phyloP scores from a whole-genome alignment of 116 monocot species.

The Dioscorea cayenensis region DNA sequence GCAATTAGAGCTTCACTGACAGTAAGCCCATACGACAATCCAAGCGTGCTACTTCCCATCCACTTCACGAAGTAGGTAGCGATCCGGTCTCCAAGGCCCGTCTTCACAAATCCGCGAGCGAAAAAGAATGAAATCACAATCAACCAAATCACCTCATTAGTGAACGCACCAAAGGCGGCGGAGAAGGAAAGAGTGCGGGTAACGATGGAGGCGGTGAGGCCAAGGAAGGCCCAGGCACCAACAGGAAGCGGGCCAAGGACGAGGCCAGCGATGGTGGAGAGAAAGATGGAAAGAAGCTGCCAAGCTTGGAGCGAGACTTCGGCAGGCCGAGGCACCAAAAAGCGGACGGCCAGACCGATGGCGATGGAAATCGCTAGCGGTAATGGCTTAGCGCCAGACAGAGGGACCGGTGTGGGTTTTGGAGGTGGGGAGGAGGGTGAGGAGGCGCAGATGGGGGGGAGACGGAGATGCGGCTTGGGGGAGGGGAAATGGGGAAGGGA shows the following conservation, averaged over 20 bases:
- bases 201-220: slow-evolving; percentile 58
- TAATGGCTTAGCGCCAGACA: slow-evolving; percentile 57
- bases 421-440: slow-evolving; percentile 3
- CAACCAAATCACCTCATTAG: slow-evolving; percentile 95
- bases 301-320: slow-evolving; percentile 78
- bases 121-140: slow-evolving; percentile 99
- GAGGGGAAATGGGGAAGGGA: slow-evolving; percentile 7
- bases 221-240: slow-evolving; percentile 91
- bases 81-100: slow-evolving; percentile 80
- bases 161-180: slow-evolving; percentile 75
- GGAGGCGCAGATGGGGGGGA: slow-evolving; percentile 1
- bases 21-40: slow-evolving; percentile 77
- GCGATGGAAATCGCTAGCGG: slow-evolving; percentile 63
- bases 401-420: slow-evolving; percentile 10
- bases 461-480: not conserved
- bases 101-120: slow-evolving; percentile 93
- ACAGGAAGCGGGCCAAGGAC: slow-evolving; percentile 86
- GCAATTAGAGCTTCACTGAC: slow-evolving; percentile 80
- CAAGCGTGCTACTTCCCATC: slow-evolving; percentile 86
- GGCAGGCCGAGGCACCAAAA: slow-evolving; percentile 65
- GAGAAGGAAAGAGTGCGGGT: slow-evolving; percentile 70
- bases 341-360: slow-evolving; percentile 65
- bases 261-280: slow-evolving; percentile 84
- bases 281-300: slow-evolving; percentile 89
- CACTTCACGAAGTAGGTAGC: slow-evolving; percentile 93